Percentiles rank a stretch among this genome's conserved stretches.
Conservation (phyloP, 2,329 filamentous ascomycete species). For the Pseudogymnoascus sp. region DNA sequence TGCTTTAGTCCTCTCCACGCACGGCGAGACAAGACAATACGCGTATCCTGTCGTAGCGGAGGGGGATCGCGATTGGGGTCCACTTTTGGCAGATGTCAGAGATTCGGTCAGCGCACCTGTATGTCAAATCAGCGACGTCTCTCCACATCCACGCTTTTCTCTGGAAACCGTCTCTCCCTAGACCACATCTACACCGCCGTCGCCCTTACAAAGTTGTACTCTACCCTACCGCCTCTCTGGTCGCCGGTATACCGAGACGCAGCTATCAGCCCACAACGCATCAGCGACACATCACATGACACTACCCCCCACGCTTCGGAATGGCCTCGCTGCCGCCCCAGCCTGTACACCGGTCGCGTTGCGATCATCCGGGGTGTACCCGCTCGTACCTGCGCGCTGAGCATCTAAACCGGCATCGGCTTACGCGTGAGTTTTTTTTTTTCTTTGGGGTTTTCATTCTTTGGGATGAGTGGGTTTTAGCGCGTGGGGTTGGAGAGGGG, state of each 20-base stretch:
- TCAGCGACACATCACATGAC: not conserved
- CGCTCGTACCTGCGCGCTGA: slow-evolving; percentile 20
- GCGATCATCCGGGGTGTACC: slow-evolving; percentile 18
- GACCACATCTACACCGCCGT: not conserved
- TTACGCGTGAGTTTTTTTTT: slow-evolving; percentile 18
- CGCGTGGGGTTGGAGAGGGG: not conserved
- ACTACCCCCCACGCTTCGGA: not conserved
- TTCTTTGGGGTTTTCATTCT: not conserved
- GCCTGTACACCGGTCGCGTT: slow-evolving; percentile 10
- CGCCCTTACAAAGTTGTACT: not conserved
- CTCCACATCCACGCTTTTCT: not conserved
- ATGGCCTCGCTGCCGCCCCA: slow-evolving; percentile 4
- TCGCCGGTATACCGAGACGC: not conserved
- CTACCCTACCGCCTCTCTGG: not conserved
- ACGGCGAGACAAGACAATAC: not conserved
- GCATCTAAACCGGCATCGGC: slow-evolving; percentile 20
- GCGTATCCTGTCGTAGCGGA: not conserved
- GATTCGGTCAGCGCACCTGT: not conserved
- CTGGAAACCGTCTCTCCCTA: not conserved
- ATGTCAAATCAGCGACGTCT: not conserved
- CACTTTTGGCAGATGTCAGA: slow-evolving; percentile 4
- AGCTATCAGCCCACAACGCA: not conserved
- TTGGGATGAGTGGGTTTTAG: not conserved
- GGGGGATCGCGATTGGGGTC: slow-evolving; percentile 1
- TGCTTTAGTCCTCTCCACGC: not conserved